Evolutionary conservation across 169 alveolate genomes (phyloP), one percentile per base, ranked within the genome.

Genomic region (Theileria equi): DNA sequence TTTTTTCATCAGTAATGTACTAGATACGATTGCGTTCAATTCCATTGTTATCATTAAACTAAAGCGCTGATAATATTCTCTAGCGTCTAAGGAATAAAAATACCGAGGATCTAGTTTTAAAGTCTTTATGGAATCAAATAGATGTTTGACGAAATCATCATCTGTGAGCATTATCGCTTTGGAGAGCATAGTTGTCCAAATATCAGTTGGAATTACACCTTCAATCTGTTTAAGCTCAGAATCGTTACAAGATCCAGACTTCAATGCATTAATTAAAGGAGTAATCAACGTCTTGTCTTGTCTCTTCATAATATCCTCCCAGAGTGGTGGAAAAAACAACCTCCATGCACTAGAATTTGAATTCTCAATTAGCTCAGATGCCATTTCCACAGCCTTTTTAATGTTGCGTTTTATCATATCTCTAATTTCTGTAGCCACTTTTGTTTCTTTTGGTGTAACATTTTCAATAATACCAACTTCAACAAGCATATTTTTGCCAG

Each of bases 281-380:
- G 11, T 17, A 26, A 48, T 26, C 52, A 62, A 40, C 5, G 3
- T 21, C n/a, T 52, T 25, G 31, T 63, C 78, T 28, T 70, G 32
- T 54, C 41, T 8, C 23, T 62, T 48, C 10, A 62, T 54, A 28
- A 73, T 16, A 3, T 52, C 61, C 0, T 49, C 58, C 71, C 66
- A 25, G 29, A 73, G 41, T 29, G 49, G 83, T 7, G 67, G 77
- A 3, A 73, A 35, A 44, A 73, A 73, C 38, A 73, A 55, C n/a
- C 83, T 44, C 83, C 83, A 73, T n/a, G 63, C 83, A 26, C 78
- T 73, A 41, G 71, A 73, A 43, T 73, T 73, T 0, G 83, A 47
- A 3, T 23, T 7, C 11, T 1, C 32, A 0, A 73, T 7, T 17
- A 73, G 41, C 34, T 52, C 70, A 16, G 59, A 45, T 4, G 76